Evolutionary conservation across 108 stramenopile species (phyloP), one percentile per base, ranked within the genome.

Genomic region (Skeletonema marinoi): DNA sequence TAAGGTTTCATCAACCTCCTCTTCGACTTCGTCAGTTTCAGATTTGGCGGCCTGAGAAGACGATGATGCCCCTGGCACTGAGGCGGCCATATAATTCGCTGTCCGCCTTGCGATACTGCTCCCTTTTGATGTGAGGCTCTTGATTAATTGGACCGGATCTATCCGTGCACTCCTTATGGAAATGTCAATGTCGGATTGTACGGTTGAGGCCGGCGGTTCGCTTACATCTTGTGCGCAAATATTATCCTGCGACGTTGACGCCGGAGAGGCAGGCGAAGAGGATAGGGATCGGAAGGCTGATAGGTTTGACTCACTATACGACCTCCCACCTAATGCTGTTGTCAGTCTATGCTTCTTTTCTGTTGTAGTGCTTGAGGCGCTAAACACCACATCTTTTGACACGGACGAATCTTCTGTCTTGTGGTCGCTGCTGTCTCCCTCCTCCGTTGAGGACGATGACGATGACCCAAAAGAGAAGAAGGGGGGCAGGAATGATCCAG

Each of bases 101-200:
- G 74, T 85, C 21, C 69, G 77, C 32, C 54, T 70, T n/a, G 83
- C 86, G 65, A 75, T 80, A 16, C 71, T 80, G 16, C 71, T 74
- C n/a, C 80, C 79, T 42, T 50, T 68, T 12, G 77, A 75, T 10
- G 89, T 88, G 35, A 89, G 76, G 31, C 75, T 87, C 62, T 90
- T 78, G 67, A 92, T 78, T 19, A 90, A 74, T 25, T 86, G 78
- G 16, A 88, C 82, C 16, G 88, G 87, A 54, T 92, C 87, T 16
- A 90, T 75, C 56, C 85, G 84, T 4, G 92, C 92, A 50, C 84
- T 83, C 50, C 85, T 86, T 10, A 92, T 86, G 19, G 85, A 75
- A 54, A 92, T 70, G 51, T 74, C 73, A 14, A 78, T 74, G 66
- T 78, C 73, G 30, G 76, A 70, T 30, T 74, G 66, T 32, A 35